Evolutionary conservation across 2,329 filamentous ascomycete genomes (phyloP), one percentile per base, ranked within the genome.

Genomic region (Tolypocladium amazonense): DNA sequence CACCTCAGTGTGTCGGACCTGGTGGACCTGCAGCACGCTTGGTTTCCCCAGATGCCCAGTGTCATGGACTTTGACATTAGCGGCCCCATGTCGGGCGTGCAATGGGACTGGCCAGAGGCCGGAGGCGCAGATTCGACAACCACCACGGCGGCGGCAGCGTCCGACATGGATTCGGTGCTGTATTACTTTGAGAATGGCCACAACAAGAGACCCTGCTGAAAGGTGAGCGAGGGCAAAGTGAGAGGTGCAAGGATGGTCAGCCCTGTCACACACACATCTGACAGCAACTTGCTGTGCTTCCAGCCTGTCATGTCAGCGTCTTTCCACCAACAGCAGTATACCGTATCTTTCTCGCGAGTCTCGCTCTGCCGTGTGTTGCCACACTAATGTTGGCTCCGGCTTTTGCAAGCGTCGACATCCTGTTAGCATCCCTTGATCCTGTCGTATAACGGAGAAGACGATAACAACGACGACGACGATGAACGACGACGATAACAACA

Each of bases 61-160:
- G 62, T 69, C 59, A 66, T 70, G 65, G 69, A 70, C 59, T 67
- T 71, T 52, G 70, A 71, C 60, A 64, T 70, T 45, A 41, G 63
- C 0, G 64, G 61, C 0, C 60, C 65, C 52, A 62, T 65, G 61
- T 62, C 68, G 14, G 59, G 62, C 33, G 61, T 57, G 8, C 69
- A 69, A 37, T 72, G 69, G 69, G 62, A 66, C 57, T 71, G 69
- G 70, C 61, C 66, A 2, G 63, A 65, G n/a, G 58, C 64, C 14
- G 63, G 60, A 15, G 47, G 53, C 39, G 50, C 53, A 7, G 60
- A 56, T 27, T 27, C 47, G 43, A 59, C 53, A 4, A 56, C 56
- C 7, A 56, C 56, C 30, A 60, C 59, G 53, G 60, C 59, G 27
- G 59, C 59, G 30, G 58, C 59, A 23, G 59, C 60, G 11, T 61